These are phyloP conservation scores for Priceomyces carsonii DNA, from an alignment of 805 yeast genomes.

Conservation along the genomic window DNA sequence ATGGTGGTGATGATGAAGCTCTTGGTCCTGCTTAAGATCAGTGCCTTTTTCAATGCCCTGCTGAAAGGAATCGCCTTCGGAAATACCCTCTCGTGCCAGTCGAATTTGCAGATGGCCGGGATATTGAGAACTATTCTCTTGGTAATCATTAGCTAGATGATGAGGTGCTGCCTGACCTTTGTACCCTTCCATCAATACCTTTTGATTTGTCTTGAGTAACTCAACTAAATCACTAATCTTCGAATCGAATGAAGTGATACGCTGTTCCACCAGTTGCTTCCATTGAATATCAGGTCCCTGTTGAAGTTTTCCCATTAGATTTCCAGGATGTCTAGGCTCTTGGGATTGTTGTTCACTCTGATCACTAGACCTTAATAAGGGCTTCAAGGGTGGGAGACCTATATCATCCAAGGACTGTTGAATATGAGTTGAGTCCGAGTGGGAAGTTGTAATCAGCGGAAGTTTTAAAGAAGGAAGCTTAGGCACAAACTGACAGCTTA, in stretches of 20 bases:
- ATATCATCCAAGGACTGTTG: slow-evolving; percentile 8
- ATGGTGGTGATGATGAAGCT: no score
- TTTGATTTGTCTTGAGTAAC: slow-evolving; percentile 33
- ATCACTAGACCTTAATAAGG: slow-evolving; percentile 7
- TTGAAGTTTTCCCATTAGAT: neutral
- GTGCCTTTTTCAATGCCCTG: no score
- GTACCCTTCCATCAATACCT: no score
- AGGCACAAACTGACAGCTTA: slow-evolving; percentile 54
- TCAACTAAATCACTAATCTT: slow-evolving; percentile 40
- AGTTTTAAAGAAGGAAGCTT: slow-evolving; percentile 47
- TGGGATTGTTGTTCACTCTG: neutral
- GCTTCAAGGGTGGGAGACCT: slow-evolving; percentile 15
- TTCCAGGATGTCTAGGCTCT: neutral
- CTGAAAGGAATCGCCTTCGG: no score
- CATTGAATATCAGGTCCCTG: slow-evolving; percentile 22
- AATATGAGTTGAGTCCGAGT: neutral
- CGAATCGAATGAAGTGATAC: slow-evolving; percentile 36
- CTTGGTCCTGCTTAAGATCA: no score
- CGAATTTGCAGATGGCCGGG: no score
- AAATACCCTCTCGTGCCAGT: no score
- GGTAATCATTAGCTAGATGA: no score
- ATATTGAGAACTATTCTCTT: no score
- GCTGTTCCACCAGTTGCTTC: slow-evolving; percentile 35
- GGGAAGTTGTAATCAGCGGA: slow-evolving; percentile 17
- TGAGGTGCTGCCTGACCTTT: no score